Evolutionary conservation across 2,329 filamentous ascomycete species (phyloP).

Genomic region (Pseudocercospora vitis): DNA sequence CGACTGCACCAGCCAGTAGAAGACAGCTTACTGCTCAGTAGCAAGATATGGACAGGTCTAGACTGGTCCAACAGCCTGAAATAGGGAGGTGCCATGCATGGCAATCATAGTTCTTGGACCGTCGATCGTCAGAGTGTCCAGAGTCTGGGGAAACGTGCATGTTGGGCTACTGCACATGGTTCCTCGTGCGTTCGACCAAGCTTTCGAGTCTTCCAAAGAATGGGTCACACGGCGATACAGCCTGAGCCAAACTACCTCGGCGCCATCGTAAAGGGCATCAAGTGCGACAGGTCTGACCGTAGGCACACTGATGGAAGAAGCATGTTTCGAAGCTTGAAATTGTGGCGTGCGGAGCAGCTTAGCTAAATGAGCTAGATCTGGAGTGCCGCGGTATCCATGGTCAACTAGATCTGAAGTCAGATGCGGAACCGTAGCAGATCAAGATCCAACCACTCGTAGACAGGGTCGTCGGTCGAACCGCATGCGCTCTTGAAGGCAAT

Average conservation of each 20-base stretch:
- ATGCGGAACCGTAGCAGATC: no score
- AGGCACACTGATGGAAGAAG: neutral
- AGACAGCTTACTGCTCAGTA: neutral
- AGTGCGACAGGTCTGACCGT: neutral
- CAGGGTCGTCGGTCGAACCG: no score
- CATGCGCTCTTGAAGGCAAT: no score
- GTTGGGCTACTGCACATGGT: neutral
- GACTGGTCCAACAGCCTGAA: neutral
- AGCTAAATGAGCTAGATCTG: neutral
- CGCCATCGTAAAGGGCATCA: neutral
- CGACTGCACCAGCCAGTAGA: neutral
- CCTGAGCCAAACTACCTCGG: neutral
- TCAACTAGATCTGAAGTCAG: neutral
- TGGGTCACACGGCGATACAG: neutral
- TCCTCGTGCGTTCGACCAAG: neutral
- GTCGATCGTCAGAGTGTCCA: neutral
- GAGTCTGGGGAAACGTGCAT: conserved; percentile 1
- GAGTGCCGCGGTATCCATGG: neutral
- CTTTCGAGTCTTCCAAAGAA: neutral
- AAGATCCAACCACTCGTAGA: no score
- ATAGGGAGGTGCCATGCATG: conserved; percentile 1
- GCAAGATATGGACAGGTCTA: neutral
- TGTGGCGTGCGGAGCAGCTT: conserved; percentile 2
- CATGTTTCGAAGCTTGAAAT: conserved; percentile 3
- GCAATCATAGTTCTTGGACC: neutral